These are phyloP conservation scores for Emmonsiellopsis sp. DNA, from an alignment of 2,329 filamentous ascomycete species.

Conservation along the genomic window DNA sequence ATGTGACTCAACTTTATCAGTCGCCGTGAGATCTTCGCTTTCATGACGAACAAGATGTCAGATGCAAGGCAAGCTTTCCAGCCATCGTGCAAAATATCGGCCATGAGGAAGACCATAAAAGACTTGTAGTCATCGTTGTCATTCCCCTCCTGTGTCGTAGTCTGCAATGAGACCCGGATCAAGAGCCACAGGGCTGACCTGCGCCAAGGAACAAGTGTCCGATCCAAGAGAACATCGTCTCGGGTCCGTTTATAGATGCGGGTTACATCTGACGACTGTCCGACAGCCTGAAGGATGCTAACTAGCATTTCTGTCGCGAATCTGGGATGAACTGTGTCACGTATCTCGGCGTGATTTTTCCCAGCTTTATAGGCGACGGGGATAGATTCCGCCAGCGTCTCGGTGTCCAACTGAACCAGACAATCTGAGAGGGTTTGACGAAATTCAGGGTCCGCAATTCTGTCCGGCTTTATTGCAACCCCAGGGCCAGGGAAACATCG, in stretches of 20 bases:
- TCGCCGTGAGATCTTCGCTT: slow-evolving; percentile 33
- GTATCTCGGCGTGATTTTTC: not conserved
- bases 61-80: not conserved
- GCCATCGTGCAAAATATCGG: slow-evolving; percentile 23
- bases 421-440: slow-evolving; percentile 20
- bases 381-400: slow-evolving; percentile 14
- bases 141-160: slow-evolving; percentile 36
- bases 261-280: slow-evolving; percentile 12
- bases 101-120: slow-evolving; percentile 42
- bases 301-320: slow-evolving; percentile 46
- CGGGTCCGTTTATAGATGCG: slow-evolving; percentile 17
- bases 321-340: slow-evolving; percentile 26
- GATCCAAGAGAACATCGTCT: slow-evolving; percentile 44
- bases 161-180: slow-evolving; percentile 44
- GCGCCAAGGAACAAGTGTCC: slow-evolving; percentile 36
- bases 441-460: slow-evolving; percentile 18
- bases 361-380: not conserved
- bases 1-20: slow-evolving; percentile 27
- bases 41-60: slow-evolving; percentile 31
- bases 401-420: slow-evolving; percentile 28
- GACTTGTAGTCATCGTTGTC: slow-evolving; percentile 39
- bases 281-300: slow-evolving; percentile 25
- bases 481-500: slow-evolving; percentile 39
- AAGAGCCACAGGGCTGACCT: slow-evolving; percentile 49
- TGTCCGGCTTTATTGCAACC: slow-evolving; percentile 20